Percentiles rank a stretch among this genome's conserved stretches.
phyloP scores from a whole-genome alignment of 352 stramenopile genomes.

The Phytopythium sindhum region DNA sequence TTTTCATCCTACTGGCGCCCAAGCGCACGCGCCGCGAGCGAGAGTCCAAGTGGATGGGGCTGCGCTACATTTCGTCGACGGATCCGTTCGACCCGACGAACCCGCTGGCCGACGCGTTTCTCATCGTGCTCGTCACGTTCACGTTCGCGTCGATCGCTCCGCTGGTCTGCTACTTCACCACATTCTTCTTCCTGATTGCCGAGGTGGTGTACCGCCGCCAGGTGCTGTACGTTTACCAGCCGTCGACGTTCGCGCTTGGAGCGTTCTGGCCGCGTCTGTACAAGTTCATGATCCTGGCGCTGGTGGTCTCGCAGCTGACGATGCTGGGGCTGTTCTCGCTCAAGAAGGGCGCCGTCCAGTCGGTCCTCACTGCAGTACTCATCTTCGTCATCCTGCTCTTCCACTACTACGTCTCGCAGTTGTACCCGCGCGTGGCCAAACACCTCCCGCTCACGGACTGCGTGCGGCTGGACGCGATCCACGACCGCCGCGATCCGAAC shows the following conservation, averaged over 20 bases:
- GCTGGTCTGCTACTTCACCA: constrained; percentile 73
- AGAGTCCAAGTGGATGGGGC: constrained; percentile 48
- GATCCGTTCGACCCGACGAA: constrained; percentile 62
- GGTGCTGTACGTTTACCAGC: constrained; percentile 67
- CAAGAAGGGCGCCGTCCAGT: constrained; percentile 47
- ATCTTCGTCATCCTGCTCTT: constrained; percentile 51
- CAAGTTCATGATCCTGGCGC: constrained; percentile 68
- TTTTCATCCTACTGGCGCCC: constrained; percentile 57
- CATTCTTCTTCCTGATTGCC: constrained; percentile 64
- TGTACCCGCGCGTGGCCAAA: constrained; percentile 61
- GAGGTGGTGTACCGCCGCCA: constrained; percentile 72
- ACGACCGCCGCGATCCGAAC: constrained; percentile 24
- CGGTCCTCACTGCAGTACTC: constrained; percentile 28
- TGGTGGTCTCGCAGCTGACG: constrained; percentile 72
- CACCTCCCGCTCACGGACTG: constrained; percentile 60
- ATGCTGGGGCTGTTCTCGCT: constrained; percentile 78
- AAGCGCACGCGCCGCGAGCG: constrained; percentile 61
- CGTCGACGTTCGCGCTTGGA: constrained; percentile 49
- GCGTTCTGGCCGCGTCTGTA: constrained; percentile 77
- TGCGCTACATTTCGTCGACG: constrained; percentile 42
- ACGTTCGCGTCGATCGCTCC: constrained; percentile 80
- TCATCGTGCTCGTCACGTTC: constrained; percentile 68
- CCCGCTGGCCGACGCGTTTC: constrained; percentile 54
- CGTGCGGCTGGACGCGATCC: constrained; percentile 44
- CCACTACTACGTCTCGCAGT: constrained; percentile 47